A percentile compares a stretch with the other conserved stretches of the same genome.
Evolutionary conservation across 1,139 yeast species (phyloP).

Genomic region (Cylindricascospora bacillispora): DNA sequence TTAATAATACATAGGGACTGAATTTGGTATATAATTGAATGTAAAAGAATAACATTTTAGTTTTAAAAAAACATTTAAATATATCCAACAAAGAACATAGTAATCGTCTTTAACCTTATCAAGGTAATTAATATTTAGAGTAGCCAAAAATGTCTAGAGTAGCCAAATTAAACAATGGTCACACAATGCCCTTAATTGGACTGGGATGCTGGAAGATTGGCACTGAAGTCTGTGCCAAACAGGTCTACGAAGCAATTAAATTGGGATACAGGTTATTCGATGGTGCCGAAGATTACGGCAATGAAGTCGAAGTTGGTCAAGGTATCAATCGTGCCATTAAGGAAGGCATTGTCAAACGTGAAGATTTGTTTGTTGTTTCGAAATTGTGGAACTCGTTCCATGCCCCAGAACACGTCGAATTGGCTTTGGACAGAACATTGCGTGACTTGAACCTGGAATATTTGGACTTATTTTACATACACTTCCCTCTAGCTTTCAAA

Average conservation of each 20-base stretch:
- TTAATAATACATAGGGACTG: too few species aligned
- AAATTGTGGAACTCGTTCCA: constrained; percentile 76
- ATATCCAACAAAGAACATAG: too few species aligned
- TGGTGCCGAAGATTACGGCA: constrained; percentile 71
- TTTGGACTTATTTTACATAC: constrained; percentile 63
- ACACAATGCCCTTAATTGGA: constrained; percentile 51
- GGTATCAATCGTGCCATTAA: constrained; percentile 53
- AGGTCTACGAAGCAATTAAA: constrained; percentile 54
- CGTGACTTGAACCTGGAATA: constrained; percentile 54
- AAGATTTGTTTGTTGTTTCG: constrained; percentile 62
- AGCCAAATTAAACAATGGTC: constrained; percentile 46
- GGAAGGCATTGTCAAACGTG: constrained; percentile 58
- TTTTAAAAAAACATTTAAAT: too few species aligned
- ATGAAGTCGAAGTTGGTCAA: constrained; percentile 60
- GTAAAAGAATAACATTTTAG: too few species aligned
- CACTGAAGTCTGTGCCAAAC: constrained; percentile 42
- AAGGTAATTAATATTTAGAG: not conserved
- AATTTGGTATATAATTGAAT: too few species aligned
- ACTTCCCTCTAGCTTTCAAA: constrained; percentile 69
- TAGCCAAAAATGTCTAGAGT: constrained; percentile 11
- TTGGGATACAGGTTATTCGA: constrained; percentile 65
- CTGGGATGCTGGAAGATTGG: constrained; percentile 61
- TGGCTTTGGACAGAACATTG: constrained; percentile 51
- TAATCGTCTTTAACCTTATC: too few species aligned
- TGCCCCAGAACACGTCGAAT: constrained; percentile 37